These are phyloP conservation scores for Microbotryomycetes sp. DNA, from an alignment of 1,284 basidiomycete species.

Conservation along the genomic window DNA sequence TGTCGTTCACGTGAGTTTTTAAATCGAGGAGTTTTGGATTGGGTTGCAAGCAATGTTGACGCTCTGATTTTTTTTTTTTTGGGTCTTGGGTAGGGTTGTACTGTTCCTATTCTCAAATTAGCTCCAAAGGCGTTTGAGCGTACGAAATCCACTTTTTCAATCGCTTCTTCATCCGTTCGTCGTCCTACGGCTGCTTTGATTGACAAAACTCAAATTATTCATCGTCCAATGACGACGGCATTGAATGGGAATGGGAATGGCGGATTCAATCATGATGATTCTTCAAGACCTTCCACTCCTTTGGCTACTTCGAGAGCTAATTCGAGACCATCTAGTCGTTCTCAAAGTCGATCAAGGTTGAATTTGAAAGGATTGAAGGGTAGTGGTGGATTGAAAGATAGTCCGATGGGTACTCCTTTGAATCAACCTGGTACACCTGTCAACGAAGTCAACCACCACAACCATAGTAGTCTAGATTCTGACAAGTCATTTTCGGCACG, in stretches of 20 bases:
- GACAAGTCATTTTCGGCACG: too few relatives aligned
- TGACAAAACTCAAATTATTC: background rate
- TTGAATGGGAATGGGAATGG: too few relatives aligned
- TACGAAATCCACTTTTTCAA: background rate
- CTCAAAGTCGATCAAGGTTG: background rate
- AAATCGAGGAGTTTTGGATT: slow-evolving; percentile 1
- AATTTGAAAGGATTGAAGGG: background rate
- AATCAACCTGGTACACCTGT: too few relatives aligned
- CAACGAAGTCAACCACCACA: too few relatives aligned
- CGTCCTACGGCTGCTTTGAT: background rate
- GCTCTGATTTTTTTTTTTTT: background rate
- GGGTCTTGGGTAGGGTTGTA: slow-evolving; percentile 34
- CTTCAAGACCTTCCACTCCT: too few relatives aligned
- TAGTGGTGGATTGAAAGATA: background rate
- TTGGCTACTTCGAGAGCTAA: background rate
- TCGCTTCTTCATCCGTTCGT: background rate
- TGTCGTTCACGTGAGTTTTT: slow-evolving; percentile 45
- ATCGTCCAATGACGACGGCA: background rate
- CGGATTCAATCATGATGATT: too few relatives aligned
- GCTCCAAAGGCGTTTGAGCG: slow-evolving; percentile 5
- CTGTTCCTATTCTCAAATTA: slow-evolving; percentile 30
- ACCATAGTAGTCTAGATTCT: too few relatives aligned
- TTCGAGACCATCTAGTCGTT: background rate
- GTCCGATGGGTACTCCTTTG: too few relatives aligned
- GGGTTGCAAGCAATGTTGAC: background rate